Conservation (phyloP, 805 yeast species). For the Starmerella sirachaensis region DNA sequence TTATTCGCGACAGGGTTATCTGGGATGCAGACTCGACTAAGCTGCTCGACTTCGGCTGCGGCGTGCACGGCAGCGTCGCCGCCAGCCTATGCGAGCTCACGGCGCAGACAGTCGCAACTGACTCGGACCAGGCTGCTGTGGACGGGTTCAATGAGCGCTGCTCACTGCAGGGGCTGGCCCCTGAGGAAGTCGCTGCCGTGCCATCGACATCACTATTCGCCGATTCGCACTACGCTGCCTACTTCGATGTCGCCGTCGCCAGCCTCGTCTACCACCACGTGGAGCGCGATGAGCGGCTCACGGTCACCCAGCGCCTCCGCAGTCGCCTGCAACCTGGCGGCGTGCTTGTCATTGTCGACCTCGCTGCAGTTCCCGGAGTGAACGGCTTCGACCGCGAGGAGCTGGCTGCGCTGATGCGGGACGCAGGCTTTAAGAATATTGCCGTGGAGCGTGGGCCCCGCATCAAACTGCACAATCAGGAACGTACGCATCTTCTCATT, state of each 20-base stretch:
- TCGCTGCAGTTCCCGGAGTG: background rate
- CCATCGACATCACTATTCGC: background rate
- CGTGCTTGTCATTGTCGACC: slow-evolving; percentile 9
- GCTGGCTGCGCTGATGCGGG: background rate
- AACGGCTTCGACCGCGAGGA: slow-evolving; percentile 7
- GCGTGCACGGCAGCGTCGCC: slow-evolving; percentile 14
- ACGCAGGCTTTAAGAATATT: slow-evolving; percentile 2
- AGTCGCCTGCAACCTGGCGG: slow-evolving; percentile 8
- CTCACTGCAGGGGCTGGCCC: slow-evolving; percentile 9
- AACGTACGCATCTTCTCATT: slow-evolving; percentile 6
- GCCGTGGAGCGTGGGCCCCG: slow-evolving; percentile 7
- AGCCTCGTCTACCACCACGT: slow-evolving; percentile 17
- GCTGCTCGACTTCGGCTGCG: slow-evolving; percentile 18
- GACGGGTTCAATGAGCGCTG: slow-evolving; percentile 8
- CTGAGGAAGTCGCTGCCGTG: slow-evolving; percentile 8
- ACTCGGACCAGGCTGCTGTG: slow-evolving; percentile 6
- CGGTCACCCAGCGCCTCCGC: background rate
- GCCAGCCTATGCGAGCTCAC: slow-evolving; percentile 5
- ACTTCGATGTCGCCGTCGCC: slow-evolving; percentile 13
- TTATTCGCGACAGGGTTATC: slow-evolving; percentile 1
- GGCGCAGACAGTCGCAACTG: slow-evolving; percentile 9
- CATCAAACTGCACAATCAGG: slow-evolving; percentile 6
- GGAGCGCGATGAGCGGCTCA: background rate
- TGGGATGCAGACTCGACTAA: slow-evolving; percentile 1
- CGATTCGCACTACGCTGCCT: background rate